Evolutionary conservation across 306 rosid genomes (phyloP).

Genomic region (Cucurbita argyrosperma): DNA sequence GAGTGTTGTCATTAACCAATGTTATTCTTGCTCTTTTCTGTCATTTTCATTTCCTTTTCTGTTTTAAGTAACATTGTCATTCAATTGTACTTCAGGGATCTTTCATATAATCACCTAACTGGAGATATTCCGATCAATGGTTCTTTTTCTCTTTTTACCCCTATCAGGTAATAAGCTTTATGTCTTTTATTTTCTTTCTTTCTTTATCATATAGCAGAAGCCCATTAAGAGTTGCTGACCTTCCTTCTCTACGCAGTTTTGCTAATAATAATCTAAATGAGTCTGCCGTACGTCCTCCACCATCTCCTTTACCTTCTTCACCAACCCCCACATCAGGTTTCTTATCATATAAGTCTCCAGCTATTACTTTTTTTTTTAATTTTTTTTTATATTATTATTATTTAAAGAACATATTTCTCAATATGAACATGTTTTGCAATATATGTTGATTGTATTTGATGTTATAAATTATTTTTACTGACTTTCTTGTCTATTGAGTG

Average conservation of each 20-base stretch:
- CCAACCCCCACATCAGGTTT: conserved; percentile 7
- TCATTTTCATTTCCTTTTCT: not conserved
- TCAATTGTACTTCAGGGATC: conserved; percentile 50
- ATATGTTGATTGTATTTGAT: not conserved
- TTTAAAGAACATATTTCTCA: no score
- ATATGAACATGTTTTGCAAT: not conserved
- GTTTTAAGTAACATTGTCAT: conserved; percentile 10
- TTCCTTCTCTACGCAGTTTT: conserved; percentile 37
- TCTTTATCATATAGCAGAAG: not conserved
- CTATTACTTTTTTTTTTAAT: no score
- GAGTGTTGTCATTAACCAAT: no score
- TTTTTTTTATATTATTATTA: no score
- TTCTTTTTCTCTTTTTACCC: conserved; percentile 76
- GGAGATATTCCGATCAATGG: conserved; percentile 64
- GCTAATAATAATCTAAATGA: conserved; percentile 15
- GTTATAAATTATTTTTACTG: not conserved
- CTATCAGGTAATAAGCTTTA: conserved; percentile 50
- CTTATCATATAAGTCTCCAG: not conserved
- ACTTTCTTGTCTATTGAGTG: not conserved
- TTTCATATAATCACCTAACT: conserved; percentile 48
- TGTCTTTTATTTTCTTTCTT: not conserved
- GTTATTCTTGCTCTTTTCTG: not conserved
- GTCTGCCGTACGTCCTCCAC: conserved; percentile 16
- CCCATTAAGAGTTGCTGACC: not conserved
- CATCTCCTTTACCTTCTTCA: conserved; percentile 28